These are phyloP conservation scores for Paramecium octaurelia DNA, from an alignment of 73 alveolate genomes.

Conservation along the genomic window DNA sequence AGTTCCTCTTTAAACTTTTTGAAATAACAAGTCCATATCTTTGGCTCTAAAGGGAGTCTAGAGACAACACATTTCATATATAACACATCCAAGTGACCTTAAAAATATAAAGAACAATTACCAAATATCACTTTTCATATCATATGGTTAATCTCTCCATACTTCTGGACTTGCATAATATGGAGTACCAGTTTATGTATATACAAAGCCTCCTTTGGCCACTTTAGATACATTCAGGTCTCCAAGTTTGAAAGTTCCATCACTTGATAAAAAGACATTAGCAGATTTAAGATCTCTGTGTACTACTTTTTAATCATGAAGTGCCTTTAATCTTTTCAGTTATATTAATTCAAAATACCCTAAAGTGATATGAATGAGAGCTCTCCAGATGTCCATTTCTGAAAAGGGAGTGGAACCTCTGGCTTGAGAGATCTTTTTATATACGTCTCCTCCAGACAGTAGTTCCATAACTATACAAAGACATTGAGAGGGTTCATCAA, in stretches of 20 bases:
- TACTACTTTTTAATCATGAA: constrained; percentile 68
- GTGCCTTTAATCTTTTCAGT: constrained; percentile 60
- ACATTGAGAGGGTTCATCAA: constrained; percentile 65
- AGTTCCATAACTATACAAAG: constrained; percentile 95
- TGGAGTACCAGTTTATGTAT: constrained; percentile 77
- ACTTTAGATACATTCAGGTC: constrained; percentile 72
- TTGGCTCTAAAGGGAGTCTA: constrained; percentile 81
- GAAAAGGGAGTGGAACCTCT: constrained; percentile 79
- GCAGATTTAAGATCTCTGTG: constrained; percentile 80
- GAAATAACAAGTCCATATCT: constrained; percentile 75
- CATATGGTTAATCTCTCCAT: constrained; percentile 71
- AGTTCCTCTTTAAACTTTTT: constrained; percentile 58
- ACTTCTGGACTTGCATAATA: constrained; percentile 73
- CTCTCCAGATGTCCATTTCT: constrained; percentile 88
- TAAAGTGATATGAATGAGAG: constrained; percentile 44
- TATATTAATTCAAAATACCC: constrained; percentile 39
- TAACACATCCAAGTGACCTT: constrained; percentile 70
- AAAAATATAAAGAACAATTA: background rate
- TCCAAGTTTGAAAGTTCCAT: constrained; percentile 79
- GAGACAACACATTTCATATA: constrained; percentile 73
- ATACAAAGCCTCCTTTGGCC: constrained; percentile 67
- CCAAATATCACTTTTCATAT: constrained; percentile 72
- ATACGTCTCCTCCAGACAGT: constrained; percentile 93
- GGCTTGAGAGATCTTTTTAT: constrained; percentile 74
- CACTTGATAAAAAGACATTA: constrained; percentile 77